Evolutionary conservation across 2,329 filamentous ascomycete species (phyloP).

Genomic region (Dactylella cylindrospora): DNA sequence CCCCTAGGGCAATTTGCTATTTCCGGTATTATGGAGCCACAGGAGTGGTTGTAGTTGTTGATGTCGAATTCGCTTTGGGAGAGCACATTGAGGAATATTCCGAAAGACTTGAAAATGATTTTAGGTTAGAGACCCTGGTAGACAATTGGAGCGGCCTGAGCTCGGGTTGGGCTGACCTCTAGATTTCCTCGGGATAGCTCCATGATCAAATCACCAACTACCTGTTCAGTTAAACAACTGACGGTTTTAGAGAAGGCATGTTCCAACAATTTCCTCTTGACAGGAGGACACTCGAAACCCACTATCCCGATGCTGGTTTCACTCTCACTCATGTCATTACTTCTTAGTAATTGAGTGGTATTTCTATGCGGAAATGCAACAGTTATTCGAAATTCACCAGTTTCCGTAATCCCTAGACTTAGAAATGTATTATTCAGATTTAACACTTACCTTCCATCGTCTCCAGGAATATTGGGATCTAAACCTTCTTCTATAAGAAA

Average conservation of each 20-base stretch:
- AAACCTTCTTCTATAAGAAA: slow-evolving; percentile 24
- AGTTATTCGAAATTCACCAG: slow-evolving; percentile 6
- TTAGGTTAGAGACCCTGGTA: too few species aligned
- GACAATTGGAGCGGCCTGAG: too few species aligned
- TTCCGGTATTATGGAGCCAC: slow-evolving; percentile 29
- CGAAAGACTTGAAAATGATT: slow-evolving; percentile 15
- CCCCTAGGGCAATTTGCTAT: background rate
- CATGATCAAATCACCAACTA: slow-evolving; percentile 2
- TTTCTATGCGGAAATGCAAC: slow-evolving; percentile 8
- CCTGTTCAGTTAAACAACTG: slow-evolving; percentile 12
- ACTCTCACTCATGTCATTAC: too few species aligned
- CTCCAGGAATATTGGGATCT: slow-evolving; percentile 12
- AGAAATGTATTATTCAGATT: too few species aligned
- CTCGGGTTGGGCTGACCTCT: slow-evolving; percentile 2
- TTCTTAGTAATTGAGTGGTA: too few species aligned
- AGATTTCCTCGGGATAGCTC: background rate
- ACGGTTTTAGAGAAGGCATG: slow-evolving; percentile 10
- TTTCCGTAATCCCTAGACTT: too few species aligned
- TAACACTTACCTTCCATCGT: too few species aligned
- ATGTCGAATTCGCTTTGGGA: slow-evolving; percentile 16
- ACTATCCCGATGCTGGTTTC: too few species aligned
- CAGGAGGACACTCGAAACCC: too few species aligned
- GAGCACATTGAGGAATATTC: slow-evolving; percentile 2
- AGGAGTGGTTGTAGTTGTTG: slow-evolving; percentile 15
- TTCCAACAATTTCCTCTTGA: too few species aligned